Evolutionary conservation across 495 filamentous ascomycete species (phyloP).

Genomic region (Aspergillus egyptiacus): DNA sequence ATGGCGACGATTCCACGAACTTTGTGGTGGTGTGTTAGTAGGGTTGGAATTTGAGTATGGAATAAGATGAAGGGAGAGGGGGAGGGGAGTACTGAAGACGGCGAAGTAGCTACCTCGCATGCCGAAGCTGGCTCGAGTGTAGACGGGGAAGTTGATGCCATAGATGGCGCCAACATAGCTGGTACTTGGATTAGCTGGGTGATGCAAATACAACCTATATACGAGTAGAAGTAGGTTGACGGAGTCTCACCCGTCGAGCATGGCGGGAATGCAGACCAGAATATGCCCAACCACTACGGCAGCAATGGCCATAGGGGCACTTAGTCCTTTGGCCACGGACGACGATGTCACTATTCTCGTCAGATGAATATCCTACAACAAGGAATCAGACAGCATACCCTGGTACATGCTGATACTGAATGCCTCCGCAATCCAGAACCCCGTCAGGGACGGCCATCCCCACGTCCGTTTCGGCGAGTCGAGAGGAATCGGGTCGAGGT

Average conservation of each 20-base stretch:
- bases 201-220: neutral
- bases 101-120: constrained; percentile 58
- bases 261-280: constrained; percentile 17
- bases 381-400: neutral
- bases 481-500: constrained; percentile 19
- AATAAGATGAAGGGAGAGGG: no score
- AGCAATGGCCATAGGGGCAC: constrained; percentile 14
- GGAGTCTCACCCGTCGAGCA: constrained; percentile 13
- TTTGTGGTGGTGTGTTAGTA: neutral
- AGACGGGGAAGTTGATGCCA: constrained; percentile 26
- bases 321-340: constrained; percentile 15
- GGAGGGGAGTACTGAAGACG: constrained; percentile 23
- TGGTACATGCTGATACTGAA: constrained; percentile 24
- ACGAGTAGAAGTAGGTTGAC: no score
- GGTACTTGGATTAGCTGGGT: no score
- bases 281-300: constrained; percentile 14
- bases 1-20: constrained; percentile 26
- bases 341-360: constrained; percentile 10
- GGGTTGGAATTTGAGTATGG: neutral
- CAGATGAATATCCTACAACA: neutral
- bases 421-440: constrained; percentile 28
- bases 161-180: constrained; percentile 31
- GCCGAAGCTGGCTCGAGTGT: constrained; percentile 24
- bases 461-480: constrained; percentile 18
- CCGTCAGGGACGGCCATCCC: constrained; percentile 23